Base-by-base conservation (phyloP, 2,329 filamentous ascomycete species). In the Colletotrichum kahawae region DNA sequence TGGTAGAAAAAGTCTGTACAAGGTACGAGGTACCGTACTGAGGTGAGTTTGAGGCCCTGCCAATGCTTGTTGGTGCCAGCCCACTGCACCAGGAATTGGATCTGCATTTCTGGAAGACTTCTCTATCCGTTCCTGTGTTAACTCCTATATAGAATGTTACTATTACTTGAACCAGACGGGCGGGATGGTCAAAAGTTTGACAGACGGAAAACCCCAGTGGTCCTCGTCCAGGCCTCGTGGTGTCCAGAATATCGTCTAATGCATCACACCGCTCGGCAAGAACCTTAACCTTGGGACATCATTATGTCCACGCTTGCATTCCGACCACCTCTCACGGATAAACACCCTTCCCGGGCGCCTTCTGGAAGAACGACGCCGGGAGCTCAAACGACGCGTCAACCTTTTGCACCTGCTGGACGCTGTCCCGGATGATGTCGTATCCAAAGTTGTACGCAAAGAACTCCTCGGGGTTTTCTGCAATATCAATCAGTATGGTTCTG, bases 351-450 rank as follows among this genome's bases (percentile, higher is more conserved):
- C 36, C 64, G 18, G 70, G 70, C 54, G 31, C 24, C 24, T 69
- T 72, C 18, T 79, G 77, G 16, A 80, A 81, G 67, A 80, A 80
- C n/a, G 70, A 65, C 4, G 31, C 7, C 4, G 79, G 77, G 5
- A 81, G 70, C 16, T 38, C 51, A 63, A 79, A 81, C 3, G 24
- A 34, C 12, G 78, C 54, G 3, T 80, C 72, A 16, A 73, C 38
- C 7, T 76, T 57, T n/a, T 67, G 71, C 77, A 79, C 21, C 10
- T 80, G n/a, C 73, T 78, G 10, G 24, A 56, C n/a, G 77, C 29
- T 10, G 72, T 75, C 33, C 4, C 71, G 67, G 8, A 80, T 73
- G 13, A 80, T 76, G 60, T 81, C 77, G 59, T 78, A 78, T 5
- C 76, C 79, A 69, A 77, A 80, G 14, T 77, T 81, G 48, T 73